Evolutionary conservation across 331 rosid species (phyloP), one percentile per base, ranked within the genome.

Genomic region (Acacia pycnantha): DNA sequence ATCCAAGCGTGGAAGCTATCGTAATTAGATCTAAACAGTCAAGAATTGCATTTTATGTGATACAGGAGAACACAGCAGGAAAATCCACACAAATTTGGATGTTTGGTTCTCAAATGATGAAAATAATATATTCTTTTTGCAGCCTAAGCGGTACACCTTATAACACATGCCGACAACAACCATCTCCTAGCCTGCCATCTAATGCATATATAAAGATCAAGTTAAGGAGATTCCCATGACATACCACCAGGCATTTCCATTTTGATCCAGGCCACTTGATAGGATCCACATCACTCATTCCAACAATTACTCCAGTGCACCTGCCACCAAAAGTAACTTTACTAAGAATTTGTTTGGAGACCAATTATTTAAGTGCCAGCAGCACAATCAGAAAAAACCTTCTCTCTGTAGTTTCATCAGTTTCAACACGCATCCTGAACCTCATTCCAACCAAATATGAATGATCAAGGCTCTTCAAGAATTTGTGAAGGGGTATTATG

Each of bases 181-280:
- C 54, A 69, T 75, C 70, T 74, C 15, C 12, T 18, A 50, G 73
- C 73, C 29, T n/a, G 27, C 13, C 50, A 44, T 64, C 16, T 53
- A 41, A 54, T 2, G 69, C 43, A 58, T 19, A 54, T 66, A 51
- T n/a, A 78, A 29, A 64, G 21, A 27, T 64, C 16, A 31, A 58
- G 64, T 56, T 8, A 22, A 56, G 7, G 16, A 64, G 70, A 26
- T 61, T 29, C 47, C 19, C 67, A 68, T 33, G 72, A 77, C 80
- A 50, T 90, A 95, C 98, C 90, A 88, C 27, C 31, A 95, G 80
- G 82, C 98, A 92, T 90, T 87, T 93, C 99, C 99, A 95, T 87
- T 91, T 92, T 65, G 99, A 95, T 79, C 94, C 91, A 18, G 99
- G 89, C 98, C 99, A 95, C 81, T 94, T 91, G 27, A 87, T 74